These are phyloP conservation scores for Meripilus lineatus DNA, from an alignment of 1,284 basidiomycete genomes.

Conservation along the genomic window DNA sequence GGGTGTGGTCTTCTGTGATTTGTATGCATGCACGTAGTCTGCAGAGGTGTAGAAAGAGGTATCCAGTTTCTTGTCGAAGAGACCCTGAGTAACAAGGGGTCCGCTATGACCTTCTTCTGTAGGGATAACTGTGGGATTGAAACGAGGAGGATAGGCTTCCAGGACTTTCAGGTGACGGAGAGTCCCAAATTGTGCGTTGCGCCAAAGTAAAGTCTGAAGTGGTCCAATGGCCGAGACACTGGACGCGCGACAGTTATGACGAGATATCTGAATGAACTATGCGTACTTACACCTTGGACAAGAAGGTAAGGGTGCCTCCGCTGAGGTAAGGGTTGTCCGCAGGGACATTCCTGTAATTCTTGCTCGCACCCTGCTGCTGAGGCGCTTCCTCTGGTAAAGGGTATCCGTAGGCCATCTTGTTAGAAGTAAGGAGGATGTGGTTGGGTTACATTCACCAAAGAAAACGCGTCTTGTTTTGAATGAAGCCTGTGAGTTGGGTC, in stretches of 20 bases:
- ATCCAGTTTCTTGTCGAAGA: neutral
- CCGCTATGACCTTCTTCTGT: neutral
- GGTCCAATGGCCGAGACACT: neutral
- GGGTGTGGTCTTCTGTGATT: neutral
- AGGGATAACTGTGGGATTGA: constrained; percentile 1
- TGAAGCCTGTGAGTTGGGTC: no score
- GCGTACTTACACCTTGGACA: constrained; percentile 3
- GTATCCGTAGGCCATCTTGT: no score
- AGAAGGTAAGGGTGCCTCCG: neutral
- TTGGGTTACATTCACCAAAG: no score
- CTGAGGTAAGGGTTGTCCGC: constrained; percentile 3
- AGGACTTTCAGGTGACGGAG: neutral
- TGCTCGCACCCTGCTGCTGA: neutral
- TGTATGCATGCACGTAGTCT: constrained; percentile 4
- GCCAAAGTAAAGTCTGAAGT: neutral
- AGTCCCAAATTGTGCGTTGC: neutral
- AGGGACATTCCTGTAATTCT: neutral
- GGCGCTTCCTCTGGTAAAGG: constrained; percentile 1
- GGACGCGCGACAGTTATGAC: no score
- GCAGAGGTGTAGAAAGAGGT: constrained; percentile 2
- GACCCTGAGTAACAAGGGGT: neutral
- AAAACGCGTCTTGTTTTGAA: no score
- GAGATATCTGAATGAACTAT: no score
- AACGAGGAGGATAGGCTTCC: constrained; percentile 2
- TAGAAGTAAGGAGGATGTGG: no score